Evolutionary conservation across 257 asterid genomes (phyloP), one percentile per base, ranked within the genome.

Genomic region (Plantago elongata): DNA sequence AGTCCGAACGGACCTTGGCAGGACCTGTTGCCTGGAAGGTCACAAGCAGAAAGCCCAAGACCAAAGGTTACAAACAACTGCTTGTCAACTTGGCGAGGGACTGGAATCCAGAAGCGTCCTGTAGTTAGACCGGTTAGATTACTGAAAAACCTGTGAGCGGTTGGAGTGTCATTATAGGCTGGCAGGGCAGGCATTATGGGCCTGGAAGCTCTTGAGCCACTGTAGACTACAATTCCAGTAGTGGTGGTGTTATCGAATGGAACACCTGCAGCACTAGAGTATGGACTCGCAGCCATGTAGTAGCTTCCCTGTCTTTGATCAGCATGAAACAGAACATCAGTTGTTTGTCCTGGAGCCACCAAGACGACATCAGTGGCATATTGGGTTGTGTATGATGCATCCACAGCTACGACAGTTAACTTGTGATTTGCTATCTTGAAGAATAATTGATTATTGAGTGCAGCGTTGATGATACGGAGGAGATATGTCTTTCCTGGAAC

Each of bases 401-500:
- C 96, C 1, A 78, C 74, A 0, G 81, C 80, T 0, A 88, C 96
- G 0, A 88, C 89, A 0, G 74, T 83, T 59, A 88, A 29, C 7
- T 78, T 76, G 65, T 88, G 96, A 7, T 81, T 66, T 9, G 94
- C 96, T 45, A 88, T 76, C 54, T 85, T 85, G 82, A 79, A 88
- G 50, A 83, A 88, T 0, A 79, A 62, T 9, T 84, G 81, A 37
- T 62, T 66, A 45, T 87, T 81, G 79, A 87, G 83, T 54, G 93
- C 95, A 73, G 89, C 94, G 55, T 88, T 88, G 86, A 88, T 72
- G 46, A 88, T 81, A 0, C 96, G 87, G 4, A 88, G 77, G 40
- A 88, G 89, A 60, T 88, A 88, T 0, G 91, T 83, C 54, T 75
- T 78, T 6, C 96, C 96, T 0, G 15, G 67, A 14, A 63, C 72